These are phyloP conservation scores for Plasmodium vivax DNA, from an alignment of 169 alveolate genomes.

Conservation along the genomic window DNA sequence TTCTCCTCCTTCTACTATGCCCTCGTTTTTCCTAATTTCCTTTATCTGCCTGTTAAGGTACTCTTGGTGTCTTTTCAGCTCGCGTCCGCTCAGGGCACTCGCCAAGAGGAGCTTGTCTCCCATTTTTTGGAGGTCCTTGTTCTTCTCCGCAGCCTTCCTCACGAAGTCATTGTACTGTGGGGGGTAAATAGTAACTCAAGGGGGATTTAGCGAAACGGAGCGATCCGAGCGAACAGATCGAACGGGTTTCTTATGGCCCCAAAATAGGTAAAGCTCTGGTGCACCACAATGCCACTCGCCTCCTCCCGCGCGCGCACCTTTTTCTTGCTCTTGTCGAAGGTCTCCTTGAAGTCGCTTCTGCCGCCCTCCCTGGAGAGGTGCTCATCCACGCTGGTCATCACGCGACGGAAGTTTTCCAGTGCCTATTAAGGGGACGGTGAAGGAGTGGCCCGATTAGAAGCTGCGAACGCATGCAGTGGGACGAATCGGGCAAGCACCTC, in stretches of 20 bases:
- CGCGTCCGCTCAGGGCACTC: not conserved
- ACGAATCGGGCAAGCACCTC: not conserved
- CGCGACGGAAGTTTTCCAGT: slow-evolving; percentile 24
- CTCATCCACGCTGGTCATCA: slow-evolving; percentile 18
- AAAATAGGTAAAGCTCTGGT: not conserved
- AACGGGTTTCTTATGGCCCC: not conserved
- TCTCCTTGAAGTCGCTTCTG: not conserved
- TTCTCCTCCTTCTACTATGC: not conserved
- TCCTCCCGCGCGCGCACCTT: slow-evolving; percentile 27
- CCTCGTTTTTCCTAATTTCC: slow-evolving; percentile 18
- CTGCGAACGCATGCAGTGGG: not conserved
- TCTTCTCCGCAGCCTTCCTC: slow-evolving; percentile 1
- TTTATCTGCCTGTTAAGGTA: slow-evolving; percentile 5
- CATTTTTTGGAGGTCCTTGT: slow-evolving; percentile 7
- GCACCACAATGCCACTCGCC: not conserved
- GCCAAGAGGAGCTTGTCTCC: slow-evolving; percentile 3
- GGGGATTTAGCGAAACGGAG: not conserved
- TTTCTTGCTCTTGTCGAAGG: slow-evolving; percentile 24
- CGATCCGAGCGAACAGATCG: not conserved
- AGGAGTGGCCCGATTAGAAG: not conserved
- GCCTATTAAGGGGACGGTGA: not conserved
- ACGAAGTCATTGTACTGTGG: slow-evolving; percentile 30
- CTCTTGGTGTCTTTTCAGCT: slow-evolving; percentile 38
- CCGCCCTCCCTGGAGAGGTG: slow-evolving; percentile 6
- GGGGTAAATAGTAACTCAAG: not conserved